A percentile compares a stretch with the other conserved stretches of the same genome.
Evolutionary conservation across 805 yeast genomes (phyloP).

Genomic region (Yarrowia deformans): DNA sequence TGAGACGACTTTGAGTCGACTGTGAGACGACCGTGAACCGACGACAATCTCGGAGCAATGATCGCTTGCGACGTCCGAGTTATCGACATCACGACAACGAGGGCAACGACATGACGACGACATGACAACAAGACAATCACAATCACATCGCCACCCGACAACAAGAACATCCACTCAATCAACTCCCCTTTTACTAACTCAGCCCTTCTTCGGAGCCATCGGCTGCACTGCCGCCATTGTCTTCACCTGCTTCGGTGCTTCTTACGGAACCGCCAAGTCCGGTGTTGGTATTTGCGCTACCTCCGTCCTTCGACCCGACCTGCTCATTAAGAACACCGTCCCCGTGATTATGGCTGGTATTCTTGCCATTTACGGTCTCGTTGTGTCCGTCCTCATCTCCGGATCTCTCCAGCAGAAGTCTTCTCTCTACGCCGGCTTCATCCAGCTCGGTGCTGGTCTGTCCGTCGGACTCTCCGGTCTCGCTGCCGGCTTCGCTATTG

Average conservation of each 20-base stretch:
- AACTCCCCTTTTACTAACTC: conserved; percentile 45
- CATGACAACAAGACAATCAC: background rate
- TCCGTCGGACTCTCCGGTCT: conserved; percentile 96
- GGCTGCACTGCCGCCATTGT: conserved; percentile 99
- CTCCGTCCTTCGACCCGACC: conserved; percentile 96
- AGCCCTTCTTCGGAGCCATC: conserved; percentile 98
- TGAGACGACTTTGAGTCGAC: background rate
- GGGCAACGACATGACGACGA: background rate
- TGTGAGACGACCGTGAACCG: background rate
- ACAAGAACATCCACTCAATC: background rate
- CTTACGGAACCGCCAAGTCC: conserved; percentile 98
- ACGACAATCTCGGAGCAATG: background rate
- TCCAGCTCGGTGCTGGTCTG: conserved; percentile 97
- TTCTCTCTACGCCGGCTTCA: conserved; percentile 95
- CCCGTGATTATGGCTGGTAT: conserved; percentile 99
- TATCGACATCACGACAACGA: conserved; percentile 1
- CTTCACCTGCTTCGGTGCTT: conserved; percentile 96
- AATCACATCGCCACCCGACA: background rate
- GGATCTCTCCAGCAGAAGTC: conserved; percentile 87
- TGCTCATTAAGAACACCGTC: conserved; percentile 88
- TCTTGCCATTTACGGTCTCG: conserved; percentile 96
- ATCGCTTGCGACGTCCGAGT: conserved; percentile 8
- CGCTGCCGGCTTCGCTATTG: conserved; percentile 99
- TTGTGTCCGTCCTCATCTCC: conserved; percentile 92
- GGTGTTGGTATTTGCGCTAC: conserved; percentile 99